Percentiles rank a stretch among this genome's conserved stretches.
Conservation (phyloP, 106 monocot species). For the Vanilla planifolia region DNA sequence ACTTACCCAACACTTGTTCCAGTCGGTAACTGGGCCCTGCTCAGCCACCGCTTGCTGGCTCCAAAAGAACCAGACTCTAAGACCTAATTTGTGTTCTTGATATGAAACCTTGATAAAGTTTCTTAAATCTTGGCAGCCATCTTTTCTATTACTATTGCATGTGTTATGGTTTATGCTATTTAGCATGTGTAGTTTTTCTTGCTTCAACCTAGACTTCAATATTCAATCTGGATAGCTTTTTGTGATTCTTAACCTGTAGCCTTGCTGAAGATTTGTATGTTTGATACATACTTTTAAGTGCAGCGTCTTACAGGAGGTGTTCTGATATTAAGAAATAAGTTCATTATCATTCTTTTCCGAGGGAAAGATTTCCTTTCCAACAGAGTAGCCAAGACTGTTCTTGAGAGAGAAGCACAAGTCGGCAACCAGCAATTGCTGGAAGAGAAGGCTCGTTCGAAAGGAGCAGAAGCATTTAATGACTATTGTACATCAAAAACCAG, state of each 20-base stretch:
- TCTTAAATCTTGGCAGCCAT: no score
- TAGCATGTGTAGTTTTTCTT: no score
- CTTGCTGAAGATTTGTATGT: constrained; percentile 20
- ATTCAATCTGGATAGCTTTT: no score
- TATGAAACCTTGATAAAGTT: no score
- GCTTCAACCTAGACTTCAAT: no score
- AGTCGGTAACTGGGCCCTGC: no score
- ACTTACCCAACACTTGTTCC: no score
- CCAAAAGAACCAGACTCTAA: no score
- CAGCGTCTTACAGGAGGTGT: constrained; percentile 94
- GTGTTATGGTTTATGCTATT: no score
- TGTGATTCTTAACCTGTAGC: background rate
- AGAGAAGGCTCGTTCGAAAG: constrained; percentile 64
- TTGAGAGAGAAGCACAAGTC: constrained; percentile 59
- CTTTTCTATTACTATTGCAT: no score
- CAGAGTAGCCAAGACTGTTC: constrained; percentile 45
- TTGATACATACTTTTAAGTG: constrained; percentile 53
- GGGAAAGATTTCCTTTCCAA: constrained; percentile 86
- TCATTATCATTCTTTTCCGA: constrained; percentile 80
- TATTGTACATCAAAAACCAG: constrained; percentile 6
- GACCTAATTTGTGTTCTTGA: no score
- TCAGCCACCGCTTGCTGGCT: no score
- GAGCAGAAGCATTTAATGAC: constrained; percentile 11
- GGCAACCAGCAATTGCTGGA: constrained; percentile 46
- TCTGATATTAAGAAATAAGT: constrained; percentile 87